Conservation (phyloP, 78 protist species). For the Tieghemostelium lacteum region DNA sequence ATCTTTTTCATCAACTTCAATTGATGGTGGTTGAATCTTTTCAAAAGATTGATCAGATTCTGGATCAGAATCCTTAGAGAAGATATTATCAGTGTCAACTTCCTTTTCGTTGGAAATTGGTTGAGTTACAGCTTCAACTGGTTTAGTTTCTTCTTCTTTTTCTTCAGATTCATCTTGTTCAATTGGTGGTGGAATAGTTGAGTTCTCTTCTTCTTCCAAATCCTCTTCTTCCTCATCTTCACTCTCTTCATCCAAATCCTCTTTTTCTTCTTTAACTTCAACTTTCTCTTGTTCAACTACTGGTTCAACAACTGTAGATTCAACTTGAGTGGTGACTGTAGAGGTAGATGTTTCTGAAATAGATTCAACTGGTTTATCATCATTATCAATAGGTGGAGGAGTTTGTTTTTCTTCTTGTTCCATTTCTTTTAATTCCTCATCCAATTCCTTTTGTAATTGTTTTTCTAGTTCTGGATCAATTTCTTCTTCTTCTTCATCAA, state of each 20-base stretch:
- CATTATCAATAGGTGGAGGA: not conserved
- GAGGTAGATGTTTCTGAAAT: not conserved
- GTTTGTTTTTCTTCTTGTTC: not conserved
- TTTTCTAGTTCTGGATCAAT: not conserved
- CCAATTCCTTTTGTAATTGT: not conserved
- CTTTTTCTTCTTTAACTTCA: conserved; percentile 17
- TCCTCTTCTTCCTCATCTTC: conserved; percentile 7
- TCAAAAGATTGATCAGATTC: conserved; percentile 23
- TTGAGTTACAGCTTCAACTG: conserved; percentile 7
- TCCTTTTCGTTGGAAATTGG: not conserved
- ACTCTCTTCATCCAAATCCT: not conserved
- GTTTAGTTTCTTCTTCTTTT: conserved; percentile 26
- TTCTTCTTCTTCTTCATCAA: not conserved
- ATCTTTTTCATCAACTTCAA: conserved; percentile 35
- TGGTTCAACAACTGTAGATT: not conserved
- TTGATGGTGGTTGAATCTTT: no score
- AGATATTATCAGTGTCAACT: not conserved
- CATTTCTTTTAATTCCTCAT: no score
- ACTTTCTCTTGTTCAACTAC: not conserved
- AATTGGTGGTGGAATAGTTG: conserved; percentile 1
- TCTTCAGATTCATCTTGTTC: not conserved
- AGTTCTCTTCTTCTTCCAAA: not conserved
- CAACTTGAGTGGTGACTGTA: not conserved
- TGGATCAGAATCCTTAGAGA: not conserved
- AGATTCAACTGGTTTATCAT: not conserved